Conservation (phyloP, 1,284 basidiomycete species). For the Austroboletus niveus region DNA sequence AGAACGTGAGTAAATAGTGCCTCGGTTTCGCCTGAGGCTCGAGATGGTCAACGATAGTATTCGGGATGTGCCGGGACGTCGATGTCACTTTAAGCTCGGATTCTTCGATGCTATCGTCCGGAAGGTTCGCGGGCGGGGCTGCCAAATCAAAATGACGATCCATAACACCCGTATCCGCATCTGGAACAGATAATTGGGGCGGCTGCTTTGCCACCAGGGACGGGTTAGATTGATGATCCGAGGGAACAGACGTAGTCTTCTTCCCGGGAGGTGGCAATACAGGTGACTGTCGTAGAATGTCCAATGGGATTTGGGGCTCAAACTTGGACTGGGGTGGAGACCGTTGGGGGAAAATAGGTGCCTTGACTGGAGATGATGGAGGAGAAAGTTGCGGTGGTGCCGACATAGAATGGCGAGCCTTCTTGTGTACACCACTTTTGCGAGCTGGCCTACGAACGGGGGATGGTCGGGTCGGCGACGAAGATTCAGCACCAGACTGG, state of each 20-base stretch:
- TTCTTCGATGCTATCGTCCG: constrained; percentile 12
- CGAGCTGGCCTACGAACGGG: constrained; percentile 52
- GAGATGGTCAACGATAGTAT: constrained; percentile 25
- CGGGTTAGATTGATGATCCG: constrained; percentile 13
- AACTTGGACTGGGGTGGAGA: constrained; percentile 51
- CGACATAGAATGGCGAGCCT: constrained; percentile 66
- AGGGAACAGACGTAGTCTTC: constrained; percentile 15
- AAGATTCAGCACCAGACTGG: constrained; percentile 77
- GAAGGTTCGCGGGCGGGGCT: constrained; percentile 16
- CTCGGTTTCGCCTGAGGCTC: constrained; percentile 15
- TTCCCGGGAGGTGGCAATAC: constrained; percentile 15
- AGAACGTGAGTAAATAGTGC: constrained; percentile 35
- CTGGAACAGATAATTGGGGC: constrained; percentile 7
- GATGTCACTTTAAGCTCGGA: constrained; percentile 20
- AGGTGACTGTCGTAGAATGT: constrained; percentile 26
- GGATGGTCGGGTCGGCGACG: constrained; percentile 65
- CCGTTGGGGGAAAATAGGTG: constrained; percentile 15
- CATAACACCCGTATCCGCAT: constrained; percentile 12
- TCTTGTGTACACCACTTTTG: constrained; percentile 46
- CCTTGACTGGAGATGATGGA: constrained; percentile 38
- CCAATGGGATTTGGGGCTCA: constrained; percentile 52
- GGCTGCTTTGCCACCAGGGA: constrained; percentile 7
- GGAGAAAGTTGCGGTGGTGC: constrained; percentile 62
- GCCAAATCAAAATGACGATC: constrained; percentile 20
- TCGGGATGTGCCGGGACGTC: constrained; percentile 39